Evolutionary conservation across 78 protist species (phyloP), one percentile per base, ranked within the genome.

Genomic region (Polysphondylium violaceum): DNA sequence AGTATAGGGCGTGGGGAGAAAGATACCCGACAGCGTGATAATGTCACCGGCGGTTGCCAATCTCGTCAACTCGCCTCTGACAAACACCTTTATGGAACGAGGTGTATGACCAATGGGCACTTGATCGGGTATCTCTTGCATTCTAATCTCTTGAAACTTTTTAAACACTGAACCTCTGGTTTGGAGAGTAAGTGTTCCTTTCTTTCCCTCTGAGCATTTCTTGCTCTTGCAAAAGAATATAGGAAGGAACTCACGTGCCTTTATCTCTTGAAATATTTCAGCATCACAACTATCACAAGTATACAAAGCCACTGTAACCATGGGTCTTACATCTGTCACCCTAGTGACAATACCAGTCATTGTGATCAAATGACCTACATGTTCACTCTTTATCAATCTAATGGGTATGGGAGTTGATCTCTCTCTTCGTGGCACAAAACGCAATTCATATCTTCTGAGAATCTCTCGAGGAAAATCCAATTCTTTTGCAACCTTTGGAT

Each of bases 81-180:
- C 74, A 67, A 69, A 78, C n/a, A 97, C 94, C 19, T 96, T 95
- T 74, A 98, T 88, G 29, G 96, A 43, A n/a, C 99, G 97, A 16
- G 99, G 99, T 23, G 98, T 96, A 81, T 97, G 97, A 5, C 99
- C 99, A n/a, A 76, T 83, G 0, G 99, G 99, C 5, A 98, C 99
- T 29, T 98, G 95, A 29, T 92, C 79, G 12, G 93, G 96, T 40
- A 96, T 91, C 93, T 99, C 99, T 72, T 99, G 99, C 16, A 99
- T n/a, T 51, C 85, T 75, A 25, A 99, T 36, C 72, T 98, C 99
- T 89, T 99, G 99, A 86, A 95, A 97, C n/a, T 95, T 94, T 7
- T 47, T 86, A 64, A 98, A 98, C 61, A 97, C 96, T 27, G 98
- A 97, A n/a, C 99, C 99, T 33, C 99, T 79, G 19, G 98, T 92